Evolutionary conservation across 1,284 basidiomycete species (phyloP), one percentile per base, ranked within the genome.

Genomic region (Ustanciosporium gigantosporum): DNA sequence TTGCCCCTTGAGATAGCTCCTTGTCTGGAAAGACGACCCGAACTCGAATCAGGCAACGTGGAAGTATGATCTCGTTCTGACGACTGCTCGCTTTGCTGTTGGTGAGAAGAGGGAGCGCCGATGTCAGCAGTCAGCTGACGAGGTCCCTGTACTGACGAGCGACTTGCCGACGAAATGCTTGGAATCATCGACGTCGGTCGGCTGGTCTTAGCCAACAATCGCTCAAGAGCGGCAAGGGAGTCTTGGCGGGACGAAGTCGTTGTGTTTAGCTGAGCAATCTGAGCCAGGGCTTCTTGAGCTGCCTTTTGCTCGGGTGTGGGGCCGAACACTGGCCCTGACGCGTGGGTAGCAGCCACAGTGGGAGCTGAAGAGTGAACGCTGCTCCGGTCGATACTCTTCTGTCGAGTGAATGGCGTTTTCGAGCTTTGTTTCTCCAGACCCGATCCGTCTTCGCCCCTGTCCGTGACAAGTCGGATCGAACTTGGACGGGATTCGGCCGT

Each of bases 221-320:
- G 35, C 25, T 67, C 65, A 14, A 67, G 31, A 7, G 65, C 60
- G 2, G 65, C 65, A 5, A 67, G 37, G 8, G 59, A 67, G 31
- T 67, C 59, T 24, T 58, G 59, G 17, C 44, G 41, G 6, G 58
- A 20, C 25, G 43, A 31, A 3, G 45, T 27, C 8, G 50, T 37
- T 3, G 52, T 41, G 11, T 42, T 46, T 11, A 67, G 49, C 44
- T 56, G 51, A 16, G 65, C 65, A 17, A 64, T 67, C 50, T 67
- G 65, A 0, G 50, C 36, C n/a, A 67, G 51, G 5, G 59, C 65
- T 25, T 64, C 59, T 3, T 58, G 43, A 3, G 46, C 46, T 13
- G 65, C 65, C 16, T 31, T 36, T 24, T 67, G 46, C 38, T 67
- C 65, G 3, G 55, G 53, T 7, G 43, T 34, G n/a, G 27, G 27